These are phyloP conservation scores for Phialophora tarda DNA, from an alignment of 2,329 filamentous ascomycete genomes.

Conservation along the genomic window DNA sequence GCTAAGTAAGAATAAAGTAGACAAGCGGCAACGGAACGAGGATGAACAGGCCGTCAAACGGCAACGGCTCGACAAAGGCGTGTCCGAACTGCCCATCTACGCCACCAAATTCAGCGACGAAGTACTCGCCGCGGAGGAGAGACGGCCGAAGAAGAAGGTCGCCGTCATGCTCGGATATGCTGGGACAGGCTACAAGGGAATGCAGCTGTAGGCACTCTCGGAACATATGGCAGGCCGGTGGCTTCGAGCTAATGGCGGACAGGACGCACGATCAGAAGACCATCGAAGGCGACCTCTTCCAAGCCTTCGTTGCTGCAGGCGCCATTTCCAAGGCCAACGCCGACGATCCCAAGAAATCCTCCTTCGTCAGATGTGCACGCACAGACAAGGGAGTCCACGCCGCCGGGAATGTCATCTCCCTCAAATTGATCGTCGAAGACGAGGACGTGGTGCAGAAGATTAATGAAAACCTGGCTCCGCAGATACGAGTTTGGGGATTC, in stretches of 20 bases:
- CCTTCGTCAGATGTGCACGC: constrained; percentile 87
- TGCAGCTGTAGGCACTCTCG: constrained; percentile 72
- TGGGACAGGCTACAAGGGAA: constrained; percentile 94
- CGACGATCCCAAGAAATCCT: constrained; percentile 94
- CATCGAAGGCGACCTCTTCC: constrained; percentile 94
- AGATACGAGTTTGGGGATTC: constrained; percentile 95
- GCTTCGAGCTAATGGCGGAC: constrained; percentile 42
- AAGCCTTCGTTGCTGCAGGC: constrained; percentile 85
- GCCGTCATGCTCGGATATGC: constrained; percentile 95
- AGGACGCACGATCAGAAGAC: constrained; percentile 72
- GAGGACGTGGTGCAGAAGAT: constrained; percentile 86
- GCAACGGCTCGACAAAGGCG: constrained; percentile 56
- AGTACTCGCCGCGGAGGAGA: constrained; percentile 84
- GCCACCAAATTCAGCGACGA: constrained; percentile 70
- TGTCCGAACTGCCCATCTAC: constrained; percentile 56
- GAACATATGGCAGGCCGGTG: constrained; percentile 29
- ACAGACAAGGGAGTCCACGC: constrained; percentile 98
- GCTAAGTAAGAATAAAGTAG: constrained; percentile 55
- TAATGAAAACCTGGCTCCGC: constrained; percentile 80
- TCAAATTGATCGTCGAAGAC: constrained; percentile 96
- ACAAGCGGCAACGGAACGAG: constrained; percentile 59
- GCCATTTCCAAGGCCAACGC: constrained; percentile 97
- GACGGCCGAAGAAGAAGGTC: constrained; percentile 92
- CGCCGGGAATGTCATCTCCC: constrained; percentile 89
- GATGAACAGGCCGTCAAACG: constrained; percentile 62